Base-by-base conservation (phyloP, 306 rosid genomes). In the Glycyrrhiza uralensis region DNA sequence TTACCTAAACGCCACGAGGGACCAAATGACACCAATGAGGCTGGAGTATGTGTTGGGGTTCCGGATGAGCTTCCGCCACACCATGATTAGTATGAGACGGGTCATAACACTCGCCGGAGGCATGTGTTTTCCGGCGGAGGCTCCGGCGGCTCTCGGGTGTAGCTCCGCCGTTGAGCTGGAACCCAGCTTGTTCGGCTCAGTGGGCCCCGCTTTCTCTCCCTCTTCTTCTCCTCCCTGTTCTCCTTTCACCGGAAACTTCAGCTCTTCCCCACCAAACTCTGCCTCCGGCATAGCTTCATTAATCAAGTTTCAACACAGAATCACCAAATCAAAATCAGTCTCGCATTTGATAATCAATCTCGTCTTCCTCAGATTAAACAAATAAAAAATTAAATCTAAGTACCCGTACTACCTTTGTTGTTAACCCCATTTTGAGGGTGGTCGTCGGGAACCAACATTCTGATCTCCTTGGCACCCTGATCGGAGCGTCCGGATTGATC, bases 21-120 rank as follows among this genome's bases (percentile, higher is more conserved):
- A 88, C 99, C 99, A 95, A 45, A 79, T 44, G n/a, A 95, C 77
- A 6, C 99, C 99, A 71, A 91, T 89, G 77, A 95, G 96, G 58
- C 99, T 95, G 7, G 99, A 95, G 42, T 95, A 95, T 0, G 99
- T 95, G 88, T 95, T 95, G 9, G 99, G 99, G 58, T 95, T 95
- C 4, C 99, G 89, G 85, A 95, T 95, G 22, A 95, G 97, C 80
- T 95, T 95, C 35, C 99, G 70, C 99, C 99, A 95, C 41, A 95
- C 99, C 99, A 91, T 95, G 80, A 95, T 95, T 50, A 95, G 63
- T 69, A 95, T 95, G 75, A 95, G 78, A 55, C 97, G 96, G 6
- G 99, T 95, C 96, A 95, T 91, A 0, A 95, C 99, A 62, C 96
- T 95, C 32, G 99, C 99, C 78, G 99, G 99, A 28, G 99, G 99